Base-by-base conservation (phyloP, 805 yeast species). In the Ogataea glucozyma region DNA sequence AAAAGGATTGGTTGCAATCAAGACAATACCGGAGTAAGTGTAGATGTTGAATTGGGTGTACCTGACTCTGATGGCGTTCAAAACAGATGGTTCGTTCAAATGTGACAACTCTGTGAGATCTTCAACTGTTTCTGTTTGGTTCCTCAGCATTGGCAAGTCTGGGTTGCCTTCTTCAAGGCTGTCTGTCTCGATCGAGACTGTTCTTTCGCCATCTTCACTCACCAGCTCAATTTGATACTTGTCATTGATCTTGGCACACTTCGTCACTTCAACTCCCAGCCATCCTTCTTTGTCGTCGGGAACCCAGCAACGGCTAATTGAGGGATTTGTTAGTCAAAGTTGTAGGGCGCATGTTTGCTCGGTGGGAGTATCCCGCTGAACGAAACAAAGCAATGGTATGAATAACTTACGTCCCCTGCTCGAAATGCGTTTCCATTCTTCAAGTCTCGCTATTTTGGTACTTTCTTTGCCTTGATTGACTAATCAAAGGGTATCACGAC, bases 1-100 rank as follows among this genome's bases (percentile, higher is more conserved):
- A 66, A 91, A 91, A 9, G 99, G 99, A 64, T 91, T 91, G 2
- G 95, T 84, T 16, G 99, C 99, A 59, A 91, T 91, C 61, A 91
- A 77, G 37, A 91, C 99, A 43, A 91, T 93, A 64, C 99, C 99
- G 1, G 96, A 87, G 63, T 91, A 91, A 2, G 99, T 93, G 66
- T 91, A 91, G 47, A 91, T 91, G 62, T 84, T 87, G 56, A 91
- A 76, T 62, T 88, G 97, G 26, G 89, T 75, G 61, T 93, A 91
- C 53, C 99, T 79, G 49, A 86, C 79, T 58, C 81, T 84, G 62
- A 93, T 91, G 14, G 98, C 97, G 58, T 90, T 95, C 53, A 91
- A 75, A 37, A 91, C 97, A 1, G 97, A 95, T 1, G 99, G 98
- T 64, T 91, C 99, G 64, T 91, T 91, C 56, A 93, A 71, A 61